Evolutionary conservation across 306 rosid species (phyloP).

Genomic region (Cicer arietinum): DNA sequence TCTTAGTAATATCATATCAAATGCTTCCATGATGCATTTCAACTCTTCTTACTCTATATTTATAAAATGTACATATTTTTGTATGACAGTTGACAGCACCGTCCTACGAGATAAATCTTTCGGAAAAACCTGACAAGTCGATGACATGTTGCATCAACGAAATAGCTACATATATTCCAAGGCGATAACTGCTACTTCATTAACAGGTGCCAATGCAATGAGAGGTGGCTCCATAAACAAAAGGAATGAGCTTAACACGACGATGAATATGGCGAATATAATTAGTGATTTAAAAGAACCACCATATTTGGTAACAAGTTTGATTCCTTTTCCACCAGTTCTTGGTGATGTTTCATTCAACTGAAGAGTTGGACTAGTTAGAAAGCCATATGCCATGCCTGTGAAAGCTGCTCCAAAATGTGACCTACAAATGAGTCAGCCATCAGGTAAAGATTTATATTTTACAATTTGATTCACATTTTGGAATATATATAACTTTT

Average conservation of each 20-base stretch:
- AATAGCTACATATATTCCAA: slow-evolving; percentile 35
- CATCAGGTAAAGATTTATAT: neutral
- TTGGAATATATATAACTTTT: neutral
- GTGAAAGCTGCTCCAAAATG: slow-evolving; percentile 79
- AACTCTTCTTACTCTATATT: neutral
- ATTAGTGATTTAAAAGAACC: slow-evolving; percentile 69
- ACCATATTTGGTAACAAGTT: slow-evolving; percentile 64
- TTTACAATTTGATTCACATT: slow-evolving; percentile 9
- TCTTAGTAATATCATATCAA: neutral
- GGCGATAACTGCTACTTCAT: slow-evolving; percentile 46
- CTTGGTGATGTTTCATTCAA: slow-evolving; percentile 60
- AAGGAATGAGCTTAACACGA: slow-evolving; percentile 58
- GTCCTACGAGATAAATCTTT: too few species aligned
- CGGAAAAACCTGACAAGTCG: neutral
- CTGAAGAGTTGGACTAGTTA: slow-evolving; percentile 67
- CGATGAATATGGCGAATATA: slow-evolving; percentile 62
- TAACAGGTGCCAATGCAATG: slow-evolving; percentile 50
- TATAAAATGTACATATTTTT: neutral
- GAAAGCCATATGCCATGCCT: slow-evolving; percentile 73
- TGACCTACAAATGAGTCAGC: slow-evolving; percentile 55
- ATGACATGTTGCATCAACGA: slow-evolving; percentile 35
- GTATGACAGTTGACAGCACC: too few species aligned
- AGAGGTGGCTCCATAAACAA: slow-evolving; percentile 78
- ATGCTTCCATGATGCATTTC: neutral
- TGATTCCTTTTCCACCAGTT: slow-evolving; percentile 67